Percentiles rank a stretch among this genome's conserved stretches.
Evolutionary conservation across 2,329 filamentous ascomycete species (phyloP).

Genomic region (Lasiodiplodia sp.): DNA sequence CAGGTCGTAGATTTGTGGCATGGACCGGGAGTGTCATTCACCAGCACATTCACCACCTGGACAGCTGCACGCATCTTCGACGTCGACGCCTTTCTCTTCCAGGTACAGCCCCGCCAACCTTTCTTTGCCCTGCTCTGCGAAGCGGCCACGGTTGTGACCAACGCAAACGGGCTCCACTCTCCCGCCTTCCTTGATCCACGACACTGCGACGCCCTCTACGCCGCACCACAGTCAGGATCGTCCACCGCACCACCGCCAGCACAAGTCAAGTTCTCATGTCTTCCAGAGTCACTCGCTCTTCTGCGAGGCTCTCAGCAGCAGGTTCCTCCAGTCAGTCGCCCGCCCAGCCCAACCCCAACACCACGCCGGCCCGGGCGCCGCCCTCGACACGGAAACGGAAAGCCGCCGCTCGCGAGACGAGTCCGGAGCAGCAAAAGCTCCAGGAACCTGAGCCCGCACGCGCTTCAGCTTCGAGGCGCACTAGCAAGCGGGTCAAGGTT

Average conservation of each 20-base stretch:
- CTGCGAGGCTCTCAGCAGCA: slow-evolving; percentile 89
- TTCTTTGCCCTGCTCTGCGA: slow-evolving; percentile 24
- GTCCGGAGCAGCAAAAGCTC: slow-evolving; percentile 60
- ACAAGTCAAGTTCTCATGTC: slow-evolving; percentile 76
- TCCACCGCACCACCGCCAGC: slow-evolving; percentile 40
- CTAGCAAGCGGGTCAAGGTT: slow-evolving; percentile 66
- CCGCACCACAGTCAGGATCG: slow-evolving; percentile 41
- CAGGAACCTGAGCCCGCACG: slow-evolving; percentile 48
- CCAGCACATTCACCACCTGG: slow-evolving; percentile 30
- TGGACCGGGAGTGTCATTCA: slow-evolving; percentile 39
- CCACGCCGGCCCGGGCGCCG: slow-evolving; percentile 52
- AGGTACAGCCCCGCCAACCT: slow-evolving; percentile 37
- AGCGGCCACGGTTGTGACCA: slow-evolving; percentile 24
- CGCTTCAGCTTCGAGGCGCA: slow-evolving; percentile 42
- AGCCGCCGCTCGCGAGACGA: slow-evolving; percentile 57
- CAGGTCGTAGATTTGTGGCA: slow-evolving; percentile 36
- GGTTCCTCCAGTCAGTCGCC: slow-evolving; percentile 56
- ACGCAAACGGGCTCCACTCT: slow-evolving; percentile 29
- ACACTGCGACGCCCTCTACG: slow-evolving; percentile 39
- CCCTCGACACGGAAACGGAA: slow-evolving; percentile 77
- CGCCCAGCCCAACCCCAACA: slow-evolving; percentile 47
- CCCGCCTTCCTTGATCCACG: slow-evolving; percentile 39
- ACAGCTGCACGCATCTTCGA: slow-evolving; percentile 32
- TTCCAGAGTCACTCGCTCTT: slow-evolving; percentile 94
- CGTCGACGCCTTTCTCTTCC: slow-evolving; percentile 36